These are phyloP conservation scores for Aristolochia californica DNA, from an alignment of 164 flowering plant genomes.

Conservation along the genomic window DNA sequence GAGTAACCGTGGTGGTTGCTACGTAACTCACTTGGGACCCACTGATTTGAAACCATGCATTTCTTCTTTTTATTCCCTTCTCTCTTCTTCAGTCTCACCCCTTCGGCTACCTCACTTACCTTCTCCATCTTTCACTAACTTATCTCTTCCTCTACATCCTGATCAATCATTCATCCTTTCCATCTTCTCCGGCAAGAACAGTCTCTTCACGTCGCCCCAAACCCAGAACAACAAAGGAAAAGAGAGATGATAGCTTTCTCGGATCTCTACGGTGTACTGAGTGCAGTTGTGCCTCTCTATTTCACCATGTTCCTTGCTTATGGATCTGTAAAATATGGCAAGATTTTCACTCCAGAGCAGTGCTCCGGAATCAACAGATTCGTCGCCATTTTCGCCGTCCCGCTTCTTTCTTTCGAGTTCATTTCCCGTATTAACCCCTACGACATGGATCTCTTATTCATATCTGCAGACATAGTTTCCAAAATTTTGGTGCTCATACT, in stretches of 20 bases:
- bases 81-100: too few relatives aligned
- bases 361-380: constrained; percentile 36
- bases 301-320: constrained; percentile 33
- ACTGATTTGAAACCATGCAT: too few relatives aligned
- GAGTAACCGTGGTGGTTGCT: too few relatives aligned
- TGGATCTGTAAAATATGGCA: constrained; percentile 27
- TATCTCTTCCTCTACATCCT: too few relatives aligned
- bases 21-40: too few relatives aligned
- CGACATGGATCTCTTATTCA: constrained; percentile 21
- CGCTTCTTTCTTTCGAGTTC: constrained; percentile 31
- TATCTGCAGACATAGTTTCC: constrained; percentile 25
- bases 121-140: too few relatives aligned
- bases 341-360: constrained; percentile 27
- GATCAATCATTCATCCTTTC: too few relatives aligned
- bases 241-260: constrained; percentile 17
- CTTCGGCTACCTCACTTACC: too few relatives aligned
- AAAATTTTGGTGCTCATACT: constrained; percentile 14
- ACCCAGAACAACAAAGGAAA: background rate
- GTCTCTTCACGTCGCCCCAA: too few relatives aligned
- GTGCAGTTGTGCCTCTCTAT: constrained; percentile 32
- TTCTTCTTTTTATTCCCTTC: too few relatives aligned
- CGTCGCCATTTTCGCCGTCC: constrained; percentile 27
- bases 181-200: too few relatives aligned
- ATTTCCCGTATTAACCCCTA: constrained; percentile 28
- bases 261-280: constrained; percentile 23